Percentiles rank a stretch among this genome's conserved stretches.
These are phyloP conservation scores for Triglochin maritima DNA, from an alignment of 106 monocot species.

Conservation along the genomic window DNA sequence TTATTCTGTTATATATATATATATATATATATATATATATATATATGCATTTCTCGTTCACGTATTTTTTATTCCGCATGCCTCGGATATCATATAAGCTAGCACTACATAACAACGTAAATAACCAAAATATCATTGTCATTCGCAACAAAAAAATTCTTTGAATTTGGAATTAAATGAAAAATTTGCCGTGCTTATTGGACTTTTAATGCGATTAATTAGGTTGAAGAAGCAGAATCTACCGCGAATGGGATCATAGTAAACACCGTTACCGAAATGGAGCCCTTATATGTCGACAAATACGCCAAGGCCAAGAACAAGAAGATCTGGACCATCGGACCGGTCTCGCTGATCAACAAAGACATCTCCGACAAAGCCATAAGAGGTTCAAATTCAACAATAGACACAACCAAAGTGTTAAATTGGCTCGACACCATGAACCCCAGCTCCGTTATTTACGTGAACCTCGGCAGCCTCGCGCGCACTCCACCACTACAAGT, in stretches of 20 bases:
- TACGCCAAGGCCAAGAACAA: slow-evolving; percentile 19
- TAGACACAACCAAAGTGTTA: slow-evolving; percentile 9
- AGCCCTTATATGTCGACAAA: slow-evolving; percentile 14
- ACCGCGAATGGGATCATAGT: slow-evolving; percentile 32
- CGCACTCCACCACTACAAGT: neutral
- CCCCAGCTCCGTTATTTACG: slow-evolving; percentile 35
- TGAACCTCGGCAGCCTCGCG: slow-evolving; percentile 42
- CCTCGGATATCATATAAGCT: too few species aligned
- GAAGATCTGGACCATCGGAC: slow-evolving; percentile 53
- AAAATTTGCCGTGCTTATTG: too few species aligned
- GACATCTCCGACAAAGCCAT: neutral
- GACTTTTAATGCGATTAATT: too few species aligned
- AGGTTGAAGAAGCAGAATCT: slow-evolving; percentile 7
- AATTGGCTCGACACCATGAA: slow-evolving; percentile 36
- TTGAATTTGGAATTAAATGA: too few species aligned
- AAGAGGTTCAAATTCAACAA: slow-evolving; percentile 26
- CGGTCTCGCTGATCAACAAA: slow-evolving; percentile 31
- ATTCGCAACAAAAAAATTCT: too few species aligned
- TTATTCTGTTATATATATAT: too few species aligned
- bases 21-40: too few species aligned
- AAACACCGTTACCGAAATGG: slow-evolving; percentile 43
- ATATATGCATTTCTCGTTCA: too few species aligned
- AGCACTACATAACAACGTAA: too few species aligned
- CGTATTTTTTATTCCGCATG: too few species aligned
- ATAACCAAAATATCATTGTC: too few species aligned